A percentile compares a stretch with the other conserved stretches of the same genome.
Evolutionary conservation across 2,329 filamentous ascomycete species (phyloP).

Genomic region (Alternaria viburni): DNA sequence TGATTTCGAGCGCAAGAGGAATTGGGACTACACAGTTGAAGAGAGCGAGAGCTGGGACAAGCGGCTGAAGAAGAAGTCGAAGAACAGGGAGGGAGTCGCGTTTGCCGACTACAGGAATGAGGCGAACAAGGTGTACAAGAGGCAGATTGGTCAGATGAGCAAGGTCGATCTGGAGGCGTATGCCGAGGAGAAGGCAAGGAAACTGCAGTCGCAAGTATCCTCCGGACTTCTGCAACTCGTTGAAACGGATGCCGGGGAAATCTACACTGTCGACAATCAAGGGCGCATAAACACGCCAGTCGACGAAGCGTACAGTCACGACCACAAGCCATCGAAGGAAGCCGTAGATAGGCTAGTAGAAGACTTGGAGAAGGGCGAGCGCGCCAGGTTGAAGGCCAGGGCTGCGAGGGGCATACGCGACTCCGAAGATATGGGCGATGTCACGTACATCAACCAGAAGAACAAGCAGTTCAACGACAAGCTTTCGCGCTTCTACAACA

Average conservation of each 20-base stretch:
- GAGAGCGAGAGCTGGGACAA: slow-evolving; percentile 95
- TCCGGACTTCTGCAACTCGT: slow-evolving; percentile 89
- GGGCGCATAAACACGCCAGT: slow-evolving; percentile 90
- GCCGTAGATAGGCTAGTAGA: slow-evolving; percentile 86
- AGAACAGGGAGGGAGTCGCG: slow-evolving; percentile 80
- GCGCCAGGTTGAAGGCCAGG: slow-evolving; percentile 82
- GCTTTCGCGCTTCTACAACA: slow-evolving; percentile 93
- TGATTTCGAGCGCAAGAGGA: slow-evolving; percentile 96
- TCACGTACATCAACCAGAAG: slow-evolving; percentile 99
- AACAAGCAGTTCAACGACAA: slow-evolving; percentile 99
- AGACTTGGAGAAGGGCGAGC: slow-evolving; percentile 88
- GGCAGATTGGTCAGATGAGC: slow-evolving; percentile 78
- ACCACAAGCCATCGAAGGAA: slow-evolving; percentile 86
- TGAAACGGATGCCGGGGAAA: slow-evolving; percentile 85
- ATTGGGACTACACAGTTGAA: slow-evolving; percentile 98
- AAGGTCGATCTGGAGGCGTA: slow-evolving; percentile 80
- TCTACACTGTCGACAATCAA: slow-evolving; percentile 91
- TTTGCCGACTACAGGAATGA: slow-evolving; percentile 91
- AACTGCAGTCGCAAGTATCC: slow-evolving; percentile 82
- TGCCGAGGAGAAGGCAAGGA: slow-evolving; percentile 81
- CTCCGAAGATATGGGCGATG: slow-evolving; percentile 80
- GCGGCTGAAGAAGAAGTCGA: slow-evolving; percentile 83
- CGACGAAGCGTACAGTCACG: slow-evolving; percentile 78
- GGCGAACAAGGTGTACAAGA: slow-evolving; percentile 90
- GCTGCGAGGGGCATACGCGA: slow-evolving; percentile 74